Base-by-base conservation (phyloP, 129 eudicot genomes). In the Sambucus nigra region DNA sequence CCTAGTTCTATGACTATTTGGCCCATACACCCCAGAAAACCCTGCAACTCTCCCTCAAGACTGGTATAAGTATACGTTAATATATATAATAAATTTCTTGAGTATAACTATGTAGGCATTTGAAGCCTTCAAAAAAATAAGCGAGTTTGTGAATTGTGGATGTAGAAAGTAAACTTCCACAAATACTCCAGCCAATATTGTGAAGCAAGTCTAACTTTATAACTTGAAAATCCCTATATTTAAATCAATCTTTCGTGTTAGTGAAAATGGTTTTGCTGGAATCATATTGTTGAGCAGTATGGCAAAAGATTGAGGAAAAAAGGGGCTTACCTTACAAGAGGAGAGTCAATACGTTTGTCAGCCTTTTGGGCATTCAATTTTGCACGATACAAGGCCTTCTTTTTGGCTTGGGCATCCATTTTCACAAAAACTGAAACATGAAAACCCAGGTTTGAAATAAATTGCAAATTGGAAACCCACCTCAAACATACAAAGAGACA, bases 361-460 rank as follows among this genome's bases (percentile, higher is more conserved):
- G 67, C 79, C 70, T 81, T 81, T 51, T 60, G 74, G 2, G 86
- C 93, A 44, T 78, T 89, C 77, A 79, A 29, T 70, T 79, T 91
- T 28, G 86, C 86, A 29, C 98, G 94, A 67, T 70, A 78, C 46
- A 72, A 44, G 14, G 91, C 87, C 72, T 74, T 84, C 76, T 75
- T 83, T 79, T 71, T 86, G 46, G 84, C 93, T 64, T 76, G 72
- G 32, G 84, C 88, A 63, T 79, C 95, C 97, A 89, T 89, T 64
- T 2, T 17, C 54, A 33, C 16, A 56, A 22, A 10, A 47, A 20
- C 52, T 64, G 39, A 47, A 74, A 58, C 12, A 22, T 21, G 42
- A 35, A 1, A 35, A 35, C 13, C 42, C 42, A 35, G 42, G 13
- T 35, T 2, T 35, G 42, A 35, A 7, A 35, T 7, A 2, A 35